Evolutionary conservation across 768 basidiomycete genomes (phyloP), one percentile per base, ranked within the genome.

Genomic region (Boletus rubroflammeus): DNA sequence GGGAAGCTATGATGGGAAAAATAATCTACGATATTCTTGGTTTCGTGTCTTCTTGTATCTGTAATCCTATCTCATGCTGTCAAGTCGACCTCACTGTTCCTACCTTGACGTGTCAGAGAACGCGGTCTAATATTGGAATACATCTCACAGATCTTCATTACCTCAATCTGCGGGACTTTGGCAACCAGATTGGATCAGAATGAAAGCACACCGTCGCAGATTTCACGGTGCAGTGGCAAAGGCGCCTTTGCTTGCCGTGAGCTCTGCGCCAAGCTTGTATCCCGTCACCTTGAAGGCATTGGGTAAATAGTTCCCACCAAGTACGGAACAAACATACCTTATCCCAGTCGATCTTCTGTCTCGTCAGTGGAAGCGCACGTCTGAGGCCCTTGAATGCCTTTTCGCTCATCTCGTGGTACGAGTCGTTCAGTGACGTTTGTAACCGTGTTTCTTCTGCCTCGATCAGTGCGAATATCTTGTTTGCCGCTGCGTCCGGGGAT

Each of bases 291-390:
- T 44, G 34, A 31, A 51, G 38, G 15, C 36, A 15, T 26, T 34
- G 14, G 21, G 36, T 56, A 31, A 53, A 21, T 25, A 6, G 34
- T 38, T 2, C 9, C 17, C 45, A 15, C 29, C 32, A 26, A 2
- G 36, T 3, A 23, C 3, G 10, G 10, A 44, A 52, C 13, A 59
- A 26, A 47, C 75, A 11, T 52, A 90, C 92, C 79, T 86, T 92
- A 58, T 96, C 93, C 96, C 97, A 99, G 55, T 98, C 94, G 35
- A 98, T 71, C 72, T 98, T 98, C 67, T 92, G 90, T 61, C 92
- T 80, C 13, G 94, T 98, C 65, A 98, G 76, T 0, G 96, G 97
- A 53, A 99, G 72, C 1, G 94, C 93, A 35, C 97, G 81, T 61
- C 97, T 78, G 47, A 99, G 77, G 6, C 88, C 84, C 71, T 91